phyloP scores from a whole-genome alignment of 1,284 basidiomycete genomes.

The Malassezia caprae region DNA sequence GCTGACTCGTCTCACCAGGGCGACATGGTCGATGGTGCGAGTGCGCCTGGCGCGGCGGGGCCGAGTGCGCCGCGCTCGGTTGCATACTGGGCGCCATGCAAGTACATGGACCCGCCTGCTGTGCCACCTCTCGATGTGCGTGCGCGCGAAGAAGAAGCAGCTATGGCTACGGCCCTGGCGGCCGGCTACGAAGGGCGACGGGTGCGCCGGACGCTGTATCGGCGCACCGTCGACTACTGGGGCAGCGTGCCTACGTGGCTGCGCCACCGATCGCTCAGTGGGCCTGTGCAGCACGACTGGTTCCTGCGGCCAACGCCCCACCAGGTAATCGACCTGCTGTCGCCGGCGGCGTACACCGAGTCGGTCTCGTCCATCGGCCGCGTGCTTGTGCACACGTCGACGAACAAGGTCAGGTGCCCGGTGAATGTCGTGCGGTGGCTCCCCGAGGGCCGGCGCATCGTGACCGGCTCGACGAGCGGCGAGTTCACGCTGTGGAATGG shows the following conservation, averaged over 20 bases:
- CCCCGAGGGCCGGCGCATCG: slow-evolving; percentile 77
- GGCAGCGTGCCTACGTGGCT: slow-evolving; percentile 73
- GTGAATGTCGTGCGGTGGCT: slow-evolving; percentile 95
- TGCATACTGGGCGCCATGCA: slow-evolving; percentile 20
- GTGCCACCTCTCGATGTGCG: slow-evolving; percentile 65
- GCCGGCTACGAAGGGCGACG: slow-evolving; percentile 57
- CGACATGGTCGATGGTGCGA: not conserved
- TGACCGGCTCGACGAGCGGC: slow-evolving; percentile 90
- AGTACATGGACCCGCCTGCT: slow-evolving; percentile 53
- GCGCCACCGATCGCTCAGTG: slow-evolving; percentile 16
- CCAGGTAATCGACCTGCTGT: slow-evolving; percentile 56
- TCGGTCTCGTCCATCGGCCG: slow-evolving; percentile 82
- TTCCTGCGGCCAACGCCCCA: slow-evolving; percentile 29
- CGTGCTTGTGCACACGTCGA: slow-evolving; percentile 92
- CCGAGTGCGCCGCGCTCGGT: not conserved
- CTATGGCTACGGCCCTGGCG: slow-evolving; percentile 51
- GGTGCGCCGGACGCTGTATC: slow-evolving; percentile 77
- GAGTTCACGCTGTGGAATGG: slow-evolving; percentile 99
- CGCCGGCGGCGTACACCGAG: slow-evolving; percentile 78
- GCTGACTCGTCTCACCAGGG: not conserved
- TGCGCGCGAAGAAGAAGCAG: slow-evolving; percentile 64
- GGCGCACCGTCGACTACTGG: slow-evolving; percentile 87
- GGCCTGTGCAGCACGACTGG: slow-evolving; percentile 7
- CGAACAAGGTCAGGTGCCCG: slow-evolving; percentile 94
- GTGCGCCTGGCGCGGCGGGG: not conserved